Evolutionary conservation across 202 grass and related monocot genomes (phyloP), one percentile per base, ranked within the genome.

Genomic region (Dendrocalamus latiflorus): DNA sequence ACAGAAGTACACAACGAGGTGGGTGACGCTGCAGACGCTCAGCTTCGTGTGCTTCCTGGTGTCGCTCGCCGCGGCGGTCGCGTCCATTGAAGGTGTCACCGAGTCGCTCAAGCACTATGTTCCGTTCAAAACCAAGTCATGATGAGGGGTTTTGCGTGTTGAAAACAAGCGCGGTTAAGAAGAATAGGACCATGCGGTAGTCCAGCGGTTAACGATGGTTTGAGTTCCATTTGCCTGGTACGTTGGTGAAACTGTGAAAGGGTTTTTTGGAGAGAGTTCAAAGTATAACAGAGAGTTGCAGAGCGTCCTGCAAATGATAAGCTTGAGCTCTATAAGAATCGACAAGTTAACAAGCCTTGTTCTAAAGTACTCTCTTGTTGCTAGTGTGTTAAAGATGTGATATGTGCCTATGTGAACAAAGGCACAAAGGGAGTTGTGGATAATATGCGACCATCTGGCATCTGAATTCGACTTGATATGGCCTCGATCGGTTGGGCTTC

Each of bases 11-110:
- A 83, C 85, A 15, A 41, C 87, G 21, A 85, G 74, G 83, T 98
- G 95, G 95, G 51, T 95, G 53, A 72, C 79, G 60, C 60, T 98
- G 75, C 72, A 94, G 77, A 73, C 74, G 57, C 90, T 94, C 60
- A 98, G 95, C 78, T 83, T 84, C 82, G 60, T 93, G 20, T 98
- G 95, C 91, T 94, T 98, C 81, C 79, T 98, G 5, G 80, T 95
- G 49, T 91, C 92, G 4, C 71, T 94, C 15, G 88, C 89, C 18
- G 84, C 90, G 12, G 90, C 90, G 8, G 83, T 81, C 60, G 95
- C 79, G 5, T 95, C 90, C 65, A 82, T 94, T n/a, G 81, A 94
- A 58, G 92, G 95, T 9, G 88, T 98, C 60, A 84, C 75, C n/a
- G 30, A 91, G 69, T 89, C 92, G 66, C 85, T 98, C 47, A 85